Evolutionary conservation across 2,329 filamentous ascomycete species (phyloP), one percentile per base, ranked within the genome.

Genomic region (Talaromyces sp.): DNA sequence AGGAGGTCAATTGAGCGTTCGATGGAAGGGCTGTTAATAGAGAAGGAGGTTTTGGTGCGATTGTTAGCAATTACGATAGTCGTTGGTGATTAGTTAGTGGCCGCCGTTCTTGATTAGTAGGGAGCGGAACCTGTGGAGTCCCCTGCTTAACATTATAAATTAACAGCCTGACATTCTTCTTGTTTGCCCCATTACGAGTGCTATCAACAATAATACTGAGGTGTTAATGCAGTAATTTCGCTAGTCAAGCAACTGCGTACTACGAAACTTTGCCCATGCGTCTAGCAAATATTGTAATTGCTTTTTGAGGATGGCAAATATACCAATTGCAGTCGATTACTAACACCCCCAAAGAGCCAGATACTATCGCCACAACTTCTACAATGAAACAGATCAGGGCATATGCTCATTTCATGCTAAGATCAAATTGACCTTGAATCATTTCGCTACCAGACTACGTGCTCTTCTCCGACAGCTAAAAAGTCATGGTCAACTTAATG

Each of bases 31-130:
- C 22, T 56, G 31, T 22, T 37, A 25, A 39, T 56, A 9, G 22
- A 37, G 52, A 56, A 33, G n/a, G 52, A 56, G 52, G 52, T 39
- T 56, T 56, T n/a, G 52, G 52, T 56, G 52, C 52, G 52, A 33
- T 25, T 37, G 52, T 56, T 33, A 33, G 49, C 49, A 19, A 52
- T 17, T 19, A 54, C 17, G 27, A 15, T 56, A 22, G 52, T 22
- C 52, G 52, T 33, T 54, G 50, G 52, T 39, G 27, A 7, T 31
- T 31, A 31, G 27, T 31, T 31, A 56, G 52, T 37, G 50, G 52
- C 52, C 52, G 33, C 31, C n/a, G 22, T 37, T 39, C 39, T 39
- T 37, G n/a, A 37, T 37, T 56, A 39, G 52, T 45, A 45, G 25
- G 49, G 27, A 33, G 47, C 22, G 43, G 43, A 19, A 19, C 47